Percentiles rank a stretch among this genome's conserved stretches.
phyloP scores from a whole-genome alignment of 225 moss, liverwort and hornwort species.

The Neckera pumila region DNA sequence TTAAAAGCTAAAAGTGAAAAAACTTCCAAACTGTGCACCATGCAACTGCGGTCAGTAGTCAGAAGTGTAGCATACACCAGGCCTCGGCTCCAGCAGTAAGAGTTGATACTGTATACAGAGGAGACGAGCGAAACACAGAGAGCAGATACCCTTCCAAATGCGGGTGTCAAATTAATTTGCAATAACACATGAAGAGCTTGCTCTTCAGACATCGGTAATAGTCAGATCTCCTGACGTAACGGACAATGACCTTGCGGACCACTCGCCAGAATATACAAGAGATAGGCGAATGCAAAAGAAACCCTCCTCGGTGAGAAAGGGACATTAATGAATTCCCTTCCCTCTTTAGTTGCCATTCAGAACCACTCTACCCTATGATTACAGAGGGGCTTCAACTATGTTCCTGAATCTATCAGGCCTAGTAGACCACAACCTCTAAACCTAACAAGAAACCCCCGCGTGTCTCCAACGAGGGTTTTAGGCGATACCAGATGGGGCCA shows the following conservation, averaged over 20 bases:
- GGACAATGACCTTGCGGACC: not conserved
- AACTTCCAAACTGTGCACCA: not conserved
- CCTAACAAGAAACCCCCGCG: too few species aligned
- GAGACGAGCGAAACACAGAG: not conserved
- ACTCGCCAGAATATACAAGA: not conserved
- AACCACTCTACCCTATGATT: not conserved
- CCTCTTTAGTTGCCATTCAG: not conserved
- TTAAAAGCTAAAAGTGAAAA: too few species aligned
- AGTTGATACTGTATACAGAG: not conserved
- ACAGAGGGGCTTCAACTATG: not conserved
- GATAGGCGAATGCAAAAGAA: not conserved
- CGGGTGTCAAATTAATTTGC: not conserved
- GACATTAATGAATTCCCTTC: not conserved
- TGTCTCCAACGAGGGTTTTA: too few species aligned
- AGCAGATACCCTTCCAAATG: not conserved
- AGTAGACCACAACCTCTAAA: not conserved
- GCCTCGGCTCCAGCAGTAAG: not conserved
- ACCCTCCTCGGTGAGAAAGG: not conserved
- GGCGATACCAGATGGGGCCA: slow-evolving; percentile 52
- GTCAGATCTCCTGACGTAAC: not conserved
- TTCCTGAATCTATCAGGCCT: not conserved
- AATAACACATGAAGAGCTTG: not conserved
- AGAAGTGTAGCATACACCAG: not conserved
- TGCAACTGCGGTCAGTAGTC: not conserved
- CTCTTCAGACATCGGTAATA: not conserved